Percentiles rank a stretch among this genome's conserved stretches.
phyloP scores from a whole-genome alignment of 805 yeast genomes.

The Kuraishia borneana region DNA sequence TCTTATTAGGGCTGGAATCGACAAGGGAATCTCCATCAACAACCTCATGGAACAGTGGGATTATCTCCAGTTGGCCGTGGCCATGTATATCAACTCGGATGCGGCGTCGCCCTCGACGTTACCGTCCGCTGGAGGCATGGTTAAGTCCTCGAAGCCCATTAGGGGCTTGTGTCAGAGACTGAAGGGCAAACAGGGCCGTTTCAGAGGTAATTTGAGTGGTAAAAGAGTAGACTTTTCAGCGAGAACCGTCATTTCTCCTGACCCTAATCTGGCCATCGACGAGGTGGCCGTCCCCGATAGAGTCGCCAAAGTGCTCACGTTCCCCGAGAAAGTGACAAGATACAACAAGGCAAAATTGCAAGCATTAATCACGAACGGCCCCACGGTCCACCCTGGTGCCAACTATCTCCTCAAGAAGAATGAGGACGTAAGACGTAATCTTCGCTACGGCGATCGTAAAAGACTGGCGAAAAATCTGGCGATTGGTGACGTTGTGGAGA shows the following conservation, averaged over 20 bases:
- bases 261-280: conserved; percentile 88
- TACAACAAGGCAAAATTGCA: conserved; percentile 77
- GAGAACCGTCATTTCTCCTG: conserved; percentile 97
- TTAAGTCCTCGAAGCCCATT: conserved; percentile 62
- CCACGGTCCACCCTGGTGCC: conserved; percentile 91
- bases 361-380: conserved; percentile 69
- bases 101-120: conserved; percentile 72
- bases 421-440: conserved; percentile 78
- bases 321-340: conserved; percentile 88
- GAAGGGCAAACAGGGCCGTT: conserved; percentile 98
- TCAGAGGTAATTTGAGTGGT: conserved; percentile 96
- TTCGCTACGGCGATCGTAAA: conserved; percentile 78
- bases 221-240: conserved; percentile 98
- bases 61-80: conserved; percentile 86
- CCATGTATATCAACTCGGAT: conserved; percentile 95
- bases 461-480: conserved; percentile 66
- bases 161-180: conserved; percentile 95
- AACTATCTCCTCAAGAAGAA: conserved; percentile 77
- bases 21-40: conserved; percentile 87
- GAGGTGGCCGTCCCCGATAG: conserved; percentile 98
- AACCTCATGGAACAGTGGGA: conserved; percentile 99
- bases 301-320: conserved; percentile 90
- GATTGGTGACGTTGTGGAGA: conserved; percentile 89
- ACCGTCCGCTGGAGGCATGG: conserved; percentile 50
- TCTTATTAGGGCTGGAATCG: conserved; percentile 86